Percentiles rank a stretch among this genome's conserved stretches.
Evolutionary conservation across 2,329 filamentous ascomycete genomes (phyloP).

Genomic region (Fusarium sp.): DNA sequence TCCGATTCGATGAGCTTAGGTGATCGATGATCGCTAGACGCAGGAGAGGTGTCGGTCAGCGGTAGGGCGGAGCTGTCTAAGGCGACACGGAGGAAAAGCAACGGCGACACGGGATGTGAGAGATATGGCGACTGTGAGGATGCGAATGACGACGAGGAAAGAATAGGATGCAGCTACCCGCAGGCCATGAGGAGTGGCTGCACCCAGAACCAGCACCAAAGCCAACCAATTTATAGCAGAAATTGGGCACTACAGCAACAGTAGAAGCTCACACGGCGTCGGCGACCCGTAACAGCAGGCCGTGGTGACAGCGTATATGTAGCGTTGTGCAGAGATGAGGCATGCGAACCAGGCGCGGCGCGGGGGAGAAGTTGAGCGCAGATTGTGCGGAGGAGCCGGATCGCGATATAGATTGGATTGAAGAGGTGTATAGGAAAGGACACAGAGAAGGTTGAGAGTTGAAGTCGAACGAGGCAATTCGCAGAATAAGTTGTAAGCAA

Average conservation of each 20-base stretch:
- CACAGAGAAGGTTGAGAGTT: slow-evolving; percentile 1
- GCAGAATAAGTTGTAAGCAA: slow-evolving; percentile 41
- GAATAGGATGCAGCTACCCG: slow-evolving; percentile 45
- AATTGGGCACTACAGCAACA: slow-evolving; percentile 38
- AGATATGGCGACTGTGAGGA: slow-evolving; percentile 1
- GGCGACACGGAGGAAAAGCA: slow-evolving; percentile 5
- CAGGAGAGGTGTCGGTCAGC: slow-evolving; percentile 8
- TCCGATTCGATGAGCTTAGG: slow-evolving; percentile 33
- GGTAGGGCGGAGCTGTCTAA: slow-evolving; percentile 12
- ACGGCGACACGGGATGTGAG: slow-evolving; percentile 21
- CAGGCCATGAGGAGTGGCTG: slow-evolving; percentile 44
- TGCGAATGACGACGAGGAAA: slow-evolving; percentile 27
- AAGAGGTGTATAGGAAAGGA: neutral
- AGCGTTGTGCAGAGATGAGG: slow-evolving; percentile 52
- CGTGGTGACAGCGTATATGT: slow-evolving; percentile 38
- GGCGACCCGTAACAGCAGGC: slow-evolving; percentile 40
- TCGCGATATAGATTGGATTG: slow-evolving; percentile 10
- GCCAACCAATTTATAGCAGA: slow-evolving; percentile 31
- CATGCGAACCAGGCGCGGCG: slow-evolving; percentile 48
- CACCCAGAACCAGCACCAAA: slow-evolving; percentile 22
- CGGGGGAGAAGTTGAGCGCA: slow-evolving; percentile 28
- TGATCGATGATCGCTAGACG: slow-evolving; percentile 33
- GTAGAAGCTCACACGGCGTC: slow-evolving; percentile 40
- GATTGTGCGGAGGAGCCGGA: slow-evolving; percentile 31
- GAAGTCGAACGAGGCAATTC: slow-evolving; percentile 43